Percentiles rank a stretch among this genome's conserved stretches.
Conservation (phyloP, 2,329 filamentous ascomycete genomes). For the Stemphylium beticola region DNA sequence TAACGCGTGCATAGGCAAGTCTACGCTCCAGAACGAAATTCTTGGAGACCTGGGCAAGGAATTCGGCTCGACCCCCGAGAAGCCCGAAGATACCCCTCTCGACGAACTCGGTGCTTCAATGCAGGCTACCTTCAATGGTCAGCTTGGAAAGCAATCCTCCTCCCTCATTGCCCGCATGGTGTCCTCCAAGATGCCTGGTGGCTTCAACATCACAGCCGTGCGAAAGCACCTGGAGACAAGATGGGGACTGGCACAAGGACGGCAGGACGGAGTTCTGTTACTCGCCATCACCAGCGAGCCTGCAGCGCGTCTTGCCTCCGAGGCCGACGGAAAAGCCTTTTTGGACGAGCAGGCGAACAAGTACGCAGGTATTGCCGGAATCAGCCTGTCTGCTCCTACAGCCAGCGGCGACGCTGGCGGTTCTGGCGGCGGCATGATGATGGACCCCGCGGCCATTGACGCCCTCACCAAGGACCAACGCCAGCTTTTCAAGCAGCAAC, state of each 20-base stretch:
- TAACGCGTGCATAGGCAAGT: conserved; percentile 72
- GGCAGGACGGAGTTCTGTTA: conserved; percentile 89
- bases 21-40: conserved; percentile 97
- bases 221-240: conserved; percentile 93
- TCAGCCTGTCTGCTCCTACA: conserved; percentile 77
- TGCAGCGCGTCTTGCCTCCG: conserved; percentile 82
- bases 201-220: conserved; percentile 96
- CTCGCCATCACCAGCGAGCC: conserved; percentile 94
- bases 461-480: conserved; percentile 96
- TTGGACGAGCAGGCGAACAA: conserved; percentile 88
- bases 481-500: conserved; percentile 95
- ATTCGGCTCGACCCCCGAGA: conserved; percentile 96
- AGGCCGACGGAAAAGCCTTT: conserved; percentile 90
- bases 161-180: conserved; percentile 93
- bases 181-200: conserved; percentile 98
- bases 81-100: conserved; percentile 95
- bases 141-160: conserved; percentile 94
- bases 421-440: conserved; percentile 91
- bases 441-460: conserved; percentile 97
- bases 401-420: conserved; percentile 75
- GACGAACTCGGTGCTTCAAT: conserved; percentile 94
- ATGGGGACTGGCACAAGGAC: conserved; percentile 85
- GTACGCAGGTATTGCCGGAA: conserved; percentile 82
- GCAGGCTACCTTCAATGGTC: conserved; percentile 98
- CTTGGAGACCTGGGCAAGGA: conserved; percentile 97